Evolutionary conservation across 495 filamentous ascomycete genomes (phyloP), one percentile per base, ranked within the genome.

Genomic region (Annulohypoxylon stygium): DNA sequence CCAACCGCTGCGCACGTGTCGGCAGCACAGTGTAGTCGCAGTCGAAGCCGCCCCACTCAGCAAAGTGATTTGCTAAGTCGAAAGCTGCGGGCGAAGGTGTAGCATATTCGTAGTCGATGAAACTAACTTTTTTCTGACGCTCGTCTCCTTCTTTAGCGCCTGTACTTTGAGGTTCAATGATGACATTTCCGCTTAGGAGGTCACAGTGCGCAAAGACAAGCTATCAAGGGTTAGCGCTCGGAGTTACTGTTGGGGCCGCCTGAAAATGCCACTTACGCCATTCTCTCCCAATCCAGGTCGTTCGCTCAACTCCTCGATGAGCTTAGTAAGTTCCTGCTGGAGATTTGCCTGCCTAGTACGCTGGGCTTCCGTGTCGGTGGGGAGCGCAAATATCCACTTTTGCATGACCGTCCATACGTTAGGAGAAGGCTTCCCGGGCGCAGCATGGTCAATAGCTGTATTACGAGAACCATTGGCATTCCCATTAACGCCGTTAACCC

Each of bases 71-170:
- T n/a, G 96, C 91, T 65, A 99, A 89, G 79, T 99, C 96, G 80
- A 99, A 99, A n/a, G 96, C 93, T 12, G 95, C 93, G 0, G 97
- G 96, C 7, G 94, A 94, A 2, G 97, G 94, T 0, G 93, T 94
- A 8, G 95, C 93, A 78, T 96, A 97, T 82, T 99, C 96, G 83
- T 98, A 99, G 81, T 99, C 96, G 76, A 99, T 98, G 79, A 99
- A 98, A 77, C 89, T 89, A 53, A 98, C 93, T 6, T 63, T 83
- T 75, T 69, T 86, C 76, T 71, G 67, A 12, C 11, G 59, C 16
- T 41, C 26, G 41, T 30, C 61, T 51, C 55, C 83, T 36, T 80
- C 75, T 20, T 58, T 69, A 26, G 34, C 36, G 39, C 64, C n/a
- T 20, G 79, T 37, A 39, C 59, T 65, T 61, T 75, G 73, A 78